Percentiles rank a stretch among this genome's conserved stretches.
These are phyloP conservation scores for Epichloe amarillans DNA, from an alignment of 2,329 filamentous ascomycete genomes.

Conservation along the genomic window DNA sequence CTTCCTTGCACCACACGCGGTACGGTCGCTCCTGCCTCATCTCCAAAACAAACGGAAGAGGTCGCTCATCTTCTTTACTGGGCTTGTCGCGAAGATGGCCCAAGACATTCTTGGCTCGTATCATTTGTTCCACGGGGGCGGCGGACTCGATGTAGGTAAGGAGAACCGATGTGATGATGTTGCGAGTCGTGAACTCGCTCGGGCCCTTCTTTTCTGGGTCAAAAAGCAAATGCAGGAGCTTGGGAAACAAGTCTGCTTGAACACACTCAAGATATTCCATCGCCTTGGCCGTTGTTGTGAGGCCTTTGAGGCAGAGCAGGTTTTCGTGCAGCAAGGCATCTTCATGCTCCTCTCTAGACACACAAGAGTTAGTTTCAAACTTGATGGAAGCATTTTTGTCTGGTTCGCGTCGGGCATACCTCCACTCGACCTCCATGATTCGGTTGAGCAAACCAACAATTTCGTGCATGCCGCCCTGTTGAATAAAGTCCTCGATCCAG, in stretches of 20 bases:
- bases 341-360: conserved; percentile 76
- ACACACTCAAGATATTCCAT: conserved; percentile 70
- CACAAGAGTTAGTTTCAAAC: conserved; percentile 7
- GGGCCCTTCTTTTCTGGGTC: conserved; percentile 97
- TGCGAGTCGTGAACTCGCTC: conserved; percentile 87
- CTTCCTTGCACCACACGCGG: conserved; percentile 86
- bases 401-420: conserved; percentile 32
- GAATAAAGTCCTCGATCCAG: conserved; percentile 89
- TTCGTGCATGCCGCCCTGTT: conserved; percentile 82
- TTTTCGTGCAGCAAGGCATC: conserved; percentile 86
- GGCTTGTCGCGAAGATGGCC: conserved; percentile 68
- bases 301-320: conserved; percentile 81
- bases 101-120: conserved; percentile 61
- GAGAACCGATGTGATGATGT: conserved; percentile 76
- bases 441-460: conserved; percentile 75
- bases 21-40: conserved; percentile 84
- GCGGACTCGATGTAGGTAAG: conserved; percentile 76
- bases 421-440: conserved; percentile 95
- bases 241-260: conserved; percentile 70
- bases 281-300: conserved; percentile 82
- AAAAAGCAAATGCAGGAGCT: conserved; percentile 77
- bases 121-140: conserved; percentile 44
- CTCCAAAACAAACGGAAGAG: conserved; percentile 74
- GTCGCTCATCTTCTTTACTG: conserved; percentile 60
- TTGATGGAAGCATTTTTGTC: background rate